Evolutionary conservation across 805 yeast genomes (phyloP), one percentile per base, ranked within the genome.

Genomic region (Lipomyces starkeyi): DNA sequence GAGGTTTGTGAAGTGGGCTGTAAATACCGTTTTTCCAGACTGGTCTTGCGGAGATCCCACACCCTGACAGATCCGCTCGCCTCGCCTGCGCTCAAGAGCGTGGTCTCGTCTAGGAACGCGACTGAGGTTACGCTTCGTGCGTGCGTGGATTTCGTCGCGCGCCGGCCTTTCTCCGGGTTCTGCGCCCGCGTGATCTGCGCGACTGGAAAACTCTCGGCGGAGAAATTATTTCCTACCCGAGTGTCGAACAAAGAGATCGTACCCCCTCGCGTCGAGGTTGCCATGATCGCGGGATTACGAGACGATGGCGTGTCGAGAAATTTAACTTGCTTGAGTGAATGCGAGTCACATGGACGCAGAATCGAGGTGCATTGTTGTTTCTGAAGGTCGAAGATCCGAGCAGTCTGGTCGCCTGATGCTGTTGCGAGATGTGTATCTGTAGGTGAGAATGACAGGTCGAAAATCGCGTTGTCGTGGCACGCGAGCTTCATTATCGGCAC

Each of bases 391-490:
- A 69, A 69, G 11, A 69, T 52, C 8, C 72, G 67, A 7, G 68
- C 70, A 2, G 70, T 69, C 53, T 63, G 64, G 55, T 69, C 72
- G 53, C 70, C 67, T 1, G 70, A 65, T 3, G 66, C 62, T 7
- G 72, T 67, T 34, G 67, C 72, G 25, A 69, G 57, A 4, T 34
- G 54, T 34, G 40, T 3, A 43, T 59, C 69, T 13, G 62, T 53
- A 17, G 32, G 7, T 13, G 72, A 59, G 63, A 69, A 66, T 7
- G 70, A 49, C 9, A 66, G 27, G 59, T 69, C 72, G 40, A 66
- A 69, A 11, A 69, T 63, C 22, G 72, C 70, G 40, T 68, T 69
- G 7, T 66, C 65, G 54, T 69, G 70, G 37, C 72, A 68, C 2
- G 52, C 58, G 17, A 67, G 20, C 13, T 54, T 43, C 52, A 66